phyloP scores from a whole-genome alignment of 2,329 filamentous ascomycete genomes.

The Purpureocillium takamizusanense region DNA sequence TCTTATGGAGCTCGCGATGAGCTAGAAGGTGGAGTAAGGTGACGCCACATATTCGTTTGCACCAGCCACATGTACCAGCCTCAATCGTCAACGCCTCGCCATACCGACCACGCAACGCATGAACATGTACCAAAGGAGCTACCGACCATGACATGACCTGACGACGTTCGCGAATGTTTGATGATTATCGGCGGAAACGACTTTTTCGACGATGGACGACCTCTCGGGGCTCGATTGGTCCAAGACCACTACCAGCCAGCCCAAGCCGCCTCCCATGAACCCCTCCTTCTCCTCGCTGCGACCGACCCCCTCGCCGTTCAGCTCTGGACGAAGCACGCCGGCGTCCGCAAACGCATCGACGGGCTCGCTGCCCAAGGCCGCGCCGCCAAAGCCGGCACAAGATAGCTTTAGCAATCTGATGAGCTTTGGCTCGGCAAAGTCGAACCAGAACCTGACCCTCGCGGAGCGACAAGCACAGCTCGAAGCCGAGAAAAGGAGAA shows the following conservation, averaged over 20 bases:
- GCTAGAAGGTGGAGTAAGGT: too few relatives aligned
- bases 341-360: conserved; percentile 41
- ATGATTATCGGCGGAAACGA: conserved; percentile 12
- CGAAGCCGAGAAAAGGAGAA: conserved; percentile 56
- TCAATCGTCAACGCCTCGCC: neutral
- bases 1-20: too few relatives aligned
- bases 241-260: conserved; percentile 24
- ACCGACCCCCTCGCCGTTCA: conserved; percentile 46
- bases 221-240: conserved; percentile 53
- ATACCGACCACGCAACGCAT: neutral
- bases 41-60: too few relatives aligned
- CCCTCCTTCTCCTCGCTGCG: conserved; percentile 41
- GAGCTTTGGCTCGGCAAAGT: conserved; percentile 46
- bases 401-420: conserved; percentile 77
- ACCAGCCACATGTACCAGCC: too few relatives aligned
- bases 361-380: conserved; percentile 29
- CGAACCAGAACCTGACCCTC: conserved; percentile 63
- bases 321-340: conserved; percentile 48
- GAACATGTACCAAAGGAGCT: neutral
- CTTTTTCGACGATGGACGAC: conserved; percentile 45
- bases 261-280: conserved; percentile 31
- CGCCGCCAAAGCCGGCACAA: conserved; percentile 40
- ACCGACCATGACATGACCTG: conserved; percentile 11
- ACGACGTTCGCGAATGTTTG: conserved; percentile 14
- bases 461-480: conserved; percentile 67